A percentile compares a stretch with the other conserved stretches of the same genome.
Conservation (phyloP, 129 eudicot species). For the Dittrichia graveolens region DNA sequence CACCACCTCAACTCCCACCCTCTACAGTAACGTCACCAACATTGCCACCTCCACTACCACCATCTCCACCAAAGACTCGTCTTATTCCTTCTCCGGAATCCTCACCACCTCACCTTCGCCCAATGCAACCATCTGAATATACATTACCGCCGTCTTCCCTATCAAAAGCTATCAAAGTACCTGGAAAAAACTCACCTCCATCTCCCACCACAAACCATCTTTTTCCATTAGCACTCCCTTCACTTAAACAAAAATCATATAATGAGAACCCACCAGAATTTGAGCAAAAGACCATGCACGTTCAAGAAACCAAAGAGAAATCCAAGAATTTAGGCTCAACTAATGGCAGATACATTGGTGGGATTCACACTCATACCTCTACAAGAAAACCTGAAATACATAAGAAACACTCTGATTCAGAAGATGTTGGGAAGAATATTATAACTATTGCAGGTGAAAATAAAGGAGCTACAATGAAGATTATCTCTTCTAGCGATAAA, state of each 20-base stretch:
- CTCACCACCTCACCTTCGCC: constrained; percentile 28
- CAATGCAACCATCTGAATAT: constrained; percentile 24
- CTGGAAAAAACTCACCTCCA: constrained; percentile 38
- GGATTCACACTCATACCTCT: constrained; percentile 12
- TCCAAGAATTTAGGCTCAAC: constrained; percentile 24
- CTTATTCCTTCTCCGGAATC: constrained; percentile 15
- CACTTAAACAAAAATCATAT: constrained; percentile 32
- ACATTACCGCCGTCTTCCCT: constrained; percentile 29
- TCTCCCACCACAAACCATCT: constrained; percentile 23
- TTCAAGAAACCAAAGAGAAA: constrained; percentile 48
- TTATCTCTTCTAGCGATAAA: constrained; percentile 37
- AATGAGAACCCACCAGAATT: constrained; percentile 31
- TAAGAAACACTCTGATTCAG: constrained; percentile 37
- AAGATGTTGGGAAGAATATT: constrained; percentile 48
- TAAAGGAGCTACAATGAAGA: constrained; percentile 61
- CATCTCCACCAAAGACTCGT: constrained; percentile 36
- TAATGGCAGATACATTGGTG: constrained; percentile 15
- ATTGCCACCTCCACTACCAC: constrained; percentile 18
- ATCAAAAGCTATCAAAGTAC: constrained; percentile 26
- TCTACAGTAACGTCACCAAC: constrained; percentile 19
- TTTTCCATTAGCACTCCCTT: constrained; percentile 63
- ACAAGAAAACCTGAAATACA: constrained; percentile 32
- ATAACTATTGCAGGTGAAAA: constrained; percentile 67
- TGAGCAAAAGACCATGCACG: constrained; percentile 50
- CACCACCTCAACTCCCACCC: constrained; percentile 32